phyloP scores from a whole-genome alignment of 768 basidiomycete species.

The Russula vinacea region DNA sequence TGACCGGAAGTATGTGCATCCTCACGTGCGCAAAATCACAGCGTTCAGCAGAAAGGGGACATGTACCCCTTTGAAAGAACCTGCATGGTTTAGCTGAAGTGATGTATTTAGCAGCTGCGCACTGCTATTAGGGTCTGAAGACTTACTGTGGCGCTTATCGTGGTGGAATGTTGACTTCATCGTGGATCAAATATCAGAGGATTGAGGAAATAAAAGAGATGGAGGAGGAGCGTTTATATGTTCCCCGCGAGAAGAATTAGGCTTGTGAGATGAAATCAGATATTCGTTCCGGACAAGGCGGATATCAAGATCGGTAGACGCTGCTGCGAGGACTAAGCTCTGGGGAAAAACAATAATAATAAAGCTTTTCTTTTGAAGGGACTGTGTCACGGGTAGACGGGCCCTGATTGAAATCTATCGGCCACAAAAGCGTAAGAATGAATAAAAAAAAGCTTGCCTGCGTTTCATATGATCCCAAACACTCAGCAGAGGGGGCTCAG shows the following conservation, averaged over 20 bases:
- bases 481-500: not conserved
- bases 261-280: slow-evolving; percentile 27
- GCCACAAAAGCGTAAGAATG: slow-evolving; percentile 7
- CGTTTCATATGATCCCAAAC: not conserved
- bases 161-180: slow-evolving; percentile 11
- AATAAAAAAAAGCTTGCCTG: slow-evolving; percentile 1
- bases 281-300: slow-evolving; percentile 21
- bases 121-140: not conserved
- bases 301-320: slow-evolving; percentile 24
- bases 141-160: slow-evolving; percentile 27
- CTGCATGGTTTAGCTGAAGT: slow-evolving; percentile 27
- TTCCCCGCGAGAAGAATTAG: slow-evolving; percentile 22
- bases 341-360: slow-evolving; percentile 21
- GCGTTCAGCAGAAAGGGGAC: slow-evolving; percentile 28
- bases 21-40: slow-evolving; percentile 30
- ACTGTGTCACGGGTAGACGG: slow-evolving; percentile 6
- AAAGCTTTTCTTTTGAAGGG: slow-evolving; percentile 12
- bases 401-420: slow-evolving; percentile 15
- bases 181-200: slow-evolving; percentile 1
- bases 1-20: slow-evolving; percentile 17
- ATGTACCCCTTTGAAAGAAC: slow-evolving; percentile 27
- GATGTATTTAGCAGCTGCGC: not conserved
- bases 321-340: slow-evolving; percentile 15
- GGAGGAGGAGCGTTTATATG: slow-evolving; percentile 23
- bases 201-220: slow-evolving; percentile 13